A percentile compares a stretch with the other conserved stretches of the same genome.
These are phyloP conservation scores for Aeschynomene evenia DNA, from an alignment of 306 rosid genomes.

Conservation along the genomic window DNA sequence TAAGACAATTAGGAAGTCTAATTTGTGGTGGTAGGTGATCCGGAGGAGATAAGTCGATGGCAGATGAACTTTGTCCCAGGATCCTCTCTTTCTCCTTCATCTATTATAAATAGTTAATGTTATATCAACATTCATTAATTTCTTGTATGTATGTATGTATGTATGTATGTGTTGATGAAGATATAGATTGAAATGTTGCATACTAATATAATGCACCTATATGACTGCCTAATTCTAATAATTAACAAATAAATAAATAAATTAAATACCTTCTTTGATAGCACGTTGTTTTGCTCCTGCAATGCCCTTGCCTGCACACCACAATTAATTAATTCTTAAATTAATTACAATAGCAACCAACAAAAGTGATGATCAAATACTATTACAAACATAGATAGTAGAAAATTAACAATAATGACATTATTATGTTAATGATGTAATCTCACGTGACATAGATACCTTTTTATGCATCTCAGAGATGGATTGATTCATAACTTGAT, in stretches of 20 bases:
- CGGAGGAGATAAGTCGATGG: constrained; percentile 36
- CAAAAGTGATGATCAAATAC: no score
- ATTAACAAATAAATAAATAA: no score
- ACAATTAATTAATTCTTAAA: no score
- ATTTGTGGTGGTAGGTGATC: constrained; percentile 25
- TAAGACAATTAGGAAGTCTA: constrained; percentile 47
- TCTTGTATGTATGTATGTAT: no score
- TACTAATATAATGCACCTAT: background rate
- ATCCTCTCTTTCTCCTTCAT: constrained; percentile 55
- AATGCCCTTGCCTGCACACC: constrained; percentile 56
- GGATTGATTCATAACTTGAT: constrained; percentile 74
- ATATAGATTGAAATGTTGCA: background rate
- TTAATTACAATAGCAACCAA: no score
- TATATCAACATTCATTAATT: no score
- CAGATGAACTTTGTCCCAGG: constrained; percentile 40
- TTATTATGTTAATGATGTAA: no score
- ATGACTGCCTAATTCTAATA: no score
- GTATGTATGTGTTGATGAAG: no score
- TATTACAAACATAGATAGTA: no score
- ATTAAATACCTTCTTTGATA: constrained; percentile 61
- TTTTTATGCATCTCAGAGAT: constrained; percentile 67
- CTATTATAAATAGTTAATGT: constrained; percentile 43
- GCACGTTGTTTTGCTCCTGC: constrained; percentile 62
- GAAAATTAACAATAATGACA: background rate
- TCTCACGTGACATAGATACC: constrained; percentile 40